Evolutionary conservation across 2,329 filamentous ascomycete genomes (phyloP).

Genomic region (Rutstroemia sp.): DNA sequence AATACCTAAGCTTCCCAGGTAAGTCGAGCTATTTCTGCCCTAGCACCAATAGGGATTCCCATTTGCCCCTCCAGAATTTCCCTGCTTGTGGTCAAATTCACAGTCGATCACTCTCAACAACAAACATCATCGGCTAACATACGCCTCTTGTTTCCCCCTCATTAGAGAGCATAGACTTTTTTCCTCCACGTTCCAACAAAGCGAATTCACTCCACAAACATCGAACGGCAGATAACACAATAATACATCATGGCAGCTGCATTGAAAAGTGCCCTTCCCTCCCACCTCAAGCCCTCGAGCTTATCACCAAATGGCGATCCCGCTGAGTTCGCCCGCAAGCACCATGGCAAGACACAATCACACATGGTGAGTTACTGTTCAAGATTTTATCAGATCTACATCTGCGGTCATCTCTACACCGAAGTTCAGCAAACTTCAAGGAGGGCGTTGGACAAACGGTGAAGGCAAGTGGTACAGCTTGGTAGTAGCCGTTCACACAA

Average conservation of each 20-base stretch:
- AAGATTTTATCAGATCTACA: background rate
- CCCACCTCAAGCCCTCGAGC: conserved; percentile 60
- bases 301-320: conserved; percentile 31
- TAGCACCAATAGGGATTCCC: no score
- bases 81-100: conserved; percentile 1
- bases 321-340: conserved; percentile 51
- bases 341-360: conserved; percentile 79
- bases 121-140: conserved; percentile 4
- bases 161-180: background rate
- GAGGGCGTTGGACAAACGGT: background rate
- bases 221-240: background rate
- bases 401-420: background rate
- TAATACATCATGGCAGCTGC: conserved; percentile 53
- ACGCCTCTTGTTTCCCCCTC: background rate
- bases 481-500: background rate
- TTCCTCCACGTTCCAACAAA: background rate
- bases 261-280: conserved; percentile 69
- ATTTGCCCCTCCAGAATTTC: background rate
- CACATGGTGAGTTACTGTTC: conserved; percentile 64
- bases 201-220: background rate
- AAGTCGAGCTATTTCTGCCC: no score
- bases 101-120: background rate
- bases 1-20: no score
- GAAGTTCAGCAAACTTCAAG: background rate
- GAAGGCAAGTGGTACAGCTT: background rate